These are phyloP conservation scores for Helminthosporium solani DNA, from an alignment of 2,329 filamentous ascomycete species.

Conservation along the genomic window DNA sequence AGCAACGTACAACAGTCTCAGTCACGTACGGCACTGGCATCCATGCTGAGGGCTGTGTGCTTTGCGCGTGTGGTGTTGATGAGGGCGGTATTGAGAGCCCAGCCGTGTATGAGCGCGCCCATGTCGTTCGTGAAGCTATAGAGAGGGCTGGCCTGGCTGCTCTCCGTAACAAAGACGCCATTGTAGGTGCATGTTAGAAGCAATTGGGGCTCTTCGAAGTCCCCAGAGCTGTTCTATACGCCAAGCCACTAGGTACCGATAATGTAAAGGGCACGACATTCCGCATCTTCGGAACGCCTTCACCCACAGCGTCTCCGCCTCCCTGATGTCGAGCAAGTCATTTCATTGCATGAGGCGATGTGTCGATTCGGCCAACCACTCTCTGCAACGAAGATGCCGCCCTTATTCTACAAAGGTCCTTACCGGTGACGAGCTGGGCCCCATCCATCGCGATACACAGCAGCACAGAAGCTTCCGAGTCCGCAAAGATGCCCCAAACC, in stretches of 20 bases:
- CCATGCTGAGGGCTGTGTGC: constrained; percentile 37
- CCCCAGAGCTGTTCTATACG: constrained; percentile 8
- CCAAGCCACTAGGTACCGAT: constrained; percentile 19
- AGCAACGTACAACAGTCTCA: constrained; percentile 47
- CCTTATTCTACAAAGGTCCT: constrained; percentile 14
- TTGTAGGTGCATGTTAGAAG: constrained; percentile 19
- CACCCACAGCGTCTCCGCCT: not conserved
- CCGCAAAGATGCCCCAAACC: constrained; percentile 36
- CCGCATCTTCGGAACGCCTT: constrained; percentile 21
- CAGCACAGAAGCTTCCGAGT: constrained; percentile 32
- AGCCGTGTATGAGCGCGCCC: constrained; percentile 26
- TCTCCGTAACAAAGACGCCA: constrained; percentile 35
- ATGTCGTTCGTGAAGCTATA: constrained; percentile 11
- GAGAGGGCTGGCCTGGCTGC: constrained; percentile 20
- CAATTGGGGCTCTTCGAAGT: constrained; percentile 4
- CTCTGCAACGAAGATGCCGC: constrained; percentile 10
- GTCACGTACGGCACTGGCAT: constrained; percentile 54
- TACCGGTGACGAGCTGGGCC: constrained; percentile 28
- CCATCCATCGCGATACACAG: constrained; percentile 32
- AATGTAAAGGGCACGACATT: constrained; percentile 16
- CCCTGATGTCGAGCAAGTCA: constrained; percentile 32
- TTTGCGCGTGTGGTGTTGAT: constrained; percentile 19
- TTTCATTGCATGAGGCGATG: constrained; percentile 19
- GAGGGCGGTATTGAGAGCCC: constrained; percentile 17
- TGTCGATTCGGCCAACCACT: constrained; percentile 18